Evolutionary conservation across 139 green algal species (phyloP).

Genomic region (Parachlorella kessleri): DNA sequence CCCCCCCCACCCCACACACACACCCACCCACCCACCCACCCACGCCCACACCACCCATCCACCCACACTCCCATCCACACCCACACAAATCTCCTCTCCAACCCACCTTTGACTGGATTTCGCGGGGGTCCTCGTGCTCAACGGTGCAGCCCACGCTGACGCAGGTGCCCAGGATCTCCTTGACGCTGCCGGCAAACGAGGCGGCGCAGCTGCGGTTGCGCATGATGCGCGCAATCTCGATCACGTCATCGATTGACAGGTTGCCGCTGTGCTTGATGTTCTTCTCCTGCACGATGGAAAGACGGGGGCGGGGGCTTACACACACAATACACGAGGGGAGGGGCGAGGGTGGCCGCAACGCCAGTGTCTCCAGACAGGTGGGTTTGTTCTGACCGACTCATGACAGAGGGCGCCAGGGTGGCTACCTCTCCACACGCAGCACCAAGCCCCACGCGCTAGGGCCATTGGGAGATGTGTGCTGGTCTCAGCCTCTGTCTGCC

Average conservation of each 20-base stretch:
- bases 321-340: too few relatives aligned
- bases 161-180: conserved; percentile 99
- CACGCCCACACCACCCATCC: not conserved
- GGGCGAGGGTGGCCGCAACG: too few relatives aligned
- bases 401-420: too few relatives aligned
- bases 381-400: too few relatives aligned
- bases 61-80: conserved; percentile 80
- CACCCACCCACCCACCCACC: not conserved
- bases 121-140: conserved; percentile 91
- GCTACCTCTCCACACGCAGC: too few relatives aligned
- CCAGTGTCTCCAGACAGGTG: too few relatives aligned
- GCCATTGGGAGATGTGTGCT: too few relatives aligned
- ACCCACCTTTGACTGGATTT: conserved; percentile 89
- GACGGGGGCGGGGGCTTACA: too few relatives aligned
- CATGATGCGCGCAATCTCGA: conserved; percentile 97
- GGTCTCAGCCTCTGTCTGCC: too few relatives aligned
- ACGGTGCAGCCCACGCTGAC: conserved; percentile 96
- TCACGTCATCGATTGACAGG: conserved; percentile 93
- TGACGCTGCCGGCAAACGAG: conserved; percentile 89
- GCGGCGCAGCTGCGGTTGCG: conserved; percentile 89
- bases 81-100: too few relatives aligned
- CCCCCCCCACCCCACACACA: too few relatives aligned
- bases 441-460: too few relatives aligned
- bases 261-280: conserved; percentile 99
- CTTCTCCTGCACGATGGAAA: conserved; percentile 95